Evolutionary conservation across 768 basidiomycete genomes (phyloP).

Genomic region (Termitomyces sp.): DNA sequence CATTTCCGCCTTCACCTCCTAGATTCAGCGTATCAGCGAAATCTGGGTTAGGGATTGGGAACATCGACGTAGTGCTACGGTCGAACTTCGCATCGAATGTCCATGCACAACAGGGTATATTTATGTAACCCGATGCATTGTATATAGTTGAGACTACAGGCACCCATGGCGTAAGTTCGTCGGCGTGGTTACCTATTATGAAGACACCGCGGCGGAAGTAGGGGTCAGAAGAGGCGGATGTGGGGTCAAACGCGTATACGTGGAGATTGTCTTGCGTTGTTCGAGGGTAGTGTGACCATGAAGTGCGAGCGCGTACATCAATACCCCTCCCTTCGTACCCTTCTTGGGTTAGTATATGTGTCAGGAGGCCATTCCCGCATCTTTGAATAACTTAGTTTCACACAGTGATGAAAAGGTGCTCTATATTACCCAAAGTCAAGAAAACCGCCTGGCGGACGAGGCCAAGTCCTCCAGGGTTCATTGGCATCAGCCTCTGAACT

Average conservation of each 20-base stretch:
- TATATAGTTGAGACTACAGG: conserved; percentile 71
- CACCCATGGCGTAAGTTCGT: conserved; percentile 94
- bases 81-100: conserved; percentile 64
- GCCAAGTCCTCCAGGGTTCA: conserved; percentile 66
- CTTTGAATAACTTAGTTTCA: conserved; percentile 29
- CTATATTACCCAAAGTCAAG: conserved; percentile 76
- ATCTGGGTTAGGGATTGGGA: conserved; percentile 20
- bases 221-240: conserved; percentile 11
- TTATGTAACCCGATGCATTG: conserved; percentile 62
- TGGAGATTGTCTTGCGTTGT: conserved; percentile 56
- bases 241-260: conserved; percentile 72
- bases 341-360: conserved; percentile 79
- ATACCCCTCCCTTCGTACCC: conserved; percentile 84
- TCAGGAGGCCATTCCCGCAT: conserved; percentile 90
- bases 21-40: conserved; percentile 44
- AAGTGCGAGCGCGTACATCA: conserved; percentile 79
- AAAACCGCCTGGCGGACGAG: conserved; percentile 80
- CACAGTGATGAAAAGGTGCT: neutral
- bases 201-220: conserved; percentile 50
- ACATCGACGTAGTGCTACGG: conserved; percentile 35
- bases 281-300: conserved; percentile 77
- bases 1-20: conserved; percentile 54
- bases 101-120: conserved; percentile 92
- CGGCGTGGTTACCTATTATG: conserved; percentile 92
- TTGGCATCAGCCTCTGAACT: conserved; percentile 10